A percentile compares a stretch with the other conserved stretches of the same genome.
Conservation (phyloP, 2,329 filamentous ascomycete genomes). For the Calycina herbarum region DNA sequence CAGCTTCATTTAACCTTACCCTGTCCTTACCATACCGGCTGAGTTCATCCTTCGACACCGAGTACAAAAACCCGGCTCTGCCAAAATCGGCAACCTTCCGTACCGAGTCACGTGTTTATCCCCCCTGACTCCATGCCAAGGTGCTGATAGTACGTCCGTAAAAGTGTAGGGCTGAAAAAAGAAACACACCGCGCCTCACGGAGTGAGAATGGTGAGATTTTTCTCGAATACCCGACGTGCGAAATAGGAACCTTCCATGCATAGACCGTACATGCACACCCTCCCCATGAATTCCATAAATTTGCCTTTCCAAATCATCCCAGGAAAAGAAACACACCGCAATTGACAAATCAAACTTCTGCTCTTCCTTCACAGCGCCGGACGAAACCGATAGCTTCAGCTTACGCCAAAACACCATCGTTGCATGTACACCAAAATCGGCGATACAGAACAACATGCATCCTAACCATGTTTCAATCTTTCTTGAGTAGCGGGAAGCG, state of each 20-base stretch:
- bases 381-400: not conserved
- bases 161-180: conserved; percentile 1
- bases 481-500: too few species aligned
- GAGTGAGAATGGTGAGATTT: not conserved
- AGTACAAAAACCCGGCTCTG: not conserved
- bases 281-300: too few species aligned
- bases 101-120: not conserved
- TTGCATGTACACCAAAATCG: not conserved
- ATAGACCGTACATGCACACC: not conserved
- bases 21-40: not conserved
- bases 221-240: not conserved
- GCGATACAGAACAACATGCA: not conserved
- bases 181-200: not conserved
- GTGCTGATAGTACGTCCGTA: not conserved
- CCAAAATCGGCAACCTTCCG: not conserved
- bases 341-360: not conserved
- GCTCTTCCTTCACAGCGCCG: not conserved
- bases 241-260: not conserved
- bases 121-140: not conserved
- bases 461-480: not conserved
- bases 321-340: not conserved
- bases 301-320: not conserved
- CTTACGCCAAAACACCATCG: not conserved
- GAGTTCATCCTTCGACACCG: not conserved
- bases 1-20: too few species aligned